Conservation (phyloP, 768 basidiomycete genomes). For the Lentinula lateritia region DNA sequence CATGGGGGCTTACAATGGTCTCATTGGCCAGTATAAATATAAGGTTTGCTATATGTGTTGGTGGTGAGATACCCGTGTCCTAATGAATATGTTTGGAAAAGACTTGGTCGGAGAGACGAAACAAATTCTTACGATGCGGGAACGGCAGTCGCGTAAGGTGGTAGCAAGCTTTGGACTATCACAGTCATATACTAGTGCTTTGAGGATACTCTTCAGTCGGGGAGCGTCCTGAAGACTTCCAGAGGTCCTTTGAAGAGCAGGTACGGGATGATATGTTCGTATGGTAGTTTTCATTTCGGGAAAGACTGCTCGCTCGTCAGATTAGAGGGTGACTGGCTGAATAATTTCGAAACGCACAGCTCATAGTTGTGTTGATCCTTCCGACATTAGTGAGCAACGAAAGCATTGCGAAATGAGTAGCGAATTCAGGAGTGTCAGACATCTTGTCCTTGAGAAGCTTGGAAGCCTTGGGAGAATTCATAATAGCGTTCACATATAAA, state of each 20-base stretch:
- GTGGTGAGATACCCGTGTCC: constrained; percentile 42
- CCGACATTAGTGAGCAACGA: constrained; percentile 74
- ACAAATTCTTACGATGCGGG: constrained; percentile 41
- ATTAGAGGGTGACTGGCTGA: neutral
- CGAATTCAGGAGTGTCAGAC: constrained; percentile 50
- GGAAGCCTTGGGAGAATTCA: constrained; percentile 61
- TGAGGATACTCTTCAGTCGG: constrained; percentile 71
- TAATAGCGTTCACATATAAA: constrained; percentile 46
- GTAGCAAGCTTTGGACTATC: constrained; percentile 40
- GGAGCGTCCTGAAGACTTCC: constrained; percentile 76
- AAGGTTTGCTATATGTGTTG: constrained; percentile 66
- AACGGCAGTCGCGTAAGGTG: constrained; percentile 51
- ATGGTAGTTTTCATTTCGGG: constrained; percentile 76
- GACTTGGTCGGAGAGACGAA: neutral
- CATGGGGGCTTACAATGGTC: constrained; percentile 32
- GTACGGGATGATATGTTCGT: constrained; percentile 75
- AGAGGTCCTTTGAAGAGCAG: constrained; percentile 60
- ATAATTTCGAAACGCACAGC: constrained; percentile 44
- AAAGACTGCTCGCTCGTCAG: constrained; percentile 43
- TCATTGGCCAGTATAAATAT: constrained; percentile 66
- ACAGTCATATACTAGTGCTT: constrained; percentile 46
- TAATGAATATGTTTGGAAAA: constrained; percentile 24
- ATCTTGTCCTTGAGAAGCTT: constrained; percentile 71
- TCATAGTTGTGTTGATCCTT: constrained; percentile 77
- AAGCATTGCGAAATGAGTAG: constrained; percentile 70